A percentile compares a stretch with the other conserved stretches of the same genome.
These are phyloP conservation scores for Nitzschia palea DNA, from an alignment of 108 stramenopile genomes.

Conservation along the genomic window DNA sequence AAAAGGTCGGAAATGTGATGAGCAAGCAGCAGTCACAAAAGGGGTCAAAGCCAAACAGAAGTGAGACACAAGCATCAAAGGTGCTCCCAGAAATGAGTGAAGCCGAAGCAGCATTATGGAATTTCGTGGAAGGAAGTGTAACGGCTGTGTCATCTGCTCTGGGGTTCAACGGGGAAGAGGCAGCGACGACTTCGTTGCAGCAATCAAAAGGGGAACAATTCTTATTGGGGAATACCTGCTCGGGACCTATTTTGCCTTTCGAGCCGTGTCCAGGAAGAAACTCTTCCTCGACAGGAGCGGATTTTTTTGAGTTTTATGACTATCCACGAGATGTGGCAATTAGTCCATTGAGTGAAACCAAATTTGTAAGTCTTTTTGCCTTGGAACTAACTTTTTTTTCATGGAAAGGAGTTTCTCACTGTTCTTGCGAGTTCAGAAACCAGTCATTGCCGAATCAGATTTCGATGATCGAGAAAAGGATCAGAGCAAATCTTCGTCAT, in stretches of 20 bases:
- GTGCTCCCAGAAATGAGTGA: neutral
- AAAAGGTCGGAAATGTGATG: neutral
- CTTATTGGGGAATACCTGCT: neutral
- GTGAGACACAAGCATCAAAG: neutral
- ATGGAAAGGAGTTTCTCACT: neutral
- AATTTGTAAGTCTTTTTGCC: too few species aligned
- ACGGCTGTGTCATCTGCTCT: conserved; percentile 21
- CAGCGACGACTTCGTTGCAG: neutral
- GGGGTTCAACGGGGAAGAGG: conserved; percentile 12
- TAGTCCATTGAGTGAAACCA: neutral
- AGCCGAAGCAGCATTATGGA: conserved; percentile 1
- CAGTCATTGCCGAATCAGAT: neutral
- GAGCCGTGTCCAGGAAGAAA: neutral
- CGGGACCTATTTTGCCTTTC: neutral
- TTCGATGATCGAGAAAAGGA: neutral
- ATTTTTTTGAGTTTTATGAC: neutral
- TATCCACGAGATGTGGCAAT: neutral
- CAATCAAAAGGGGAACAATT: neutral
- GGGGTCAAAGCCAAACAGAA: neutral
- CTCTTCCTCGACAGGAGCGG: neutral
- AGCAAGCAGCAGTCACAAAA: neutral
- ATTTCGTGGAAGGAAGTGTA: conserved; percentile 35
- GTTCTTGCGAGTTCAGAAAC: neutral
- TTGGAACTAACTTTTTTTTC: too few species aligned
- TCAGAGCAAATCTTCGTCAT: neutral